Conservation (phyloP, 495 filamentous ascomycete genomes). For the Podospora conica region DNA sequence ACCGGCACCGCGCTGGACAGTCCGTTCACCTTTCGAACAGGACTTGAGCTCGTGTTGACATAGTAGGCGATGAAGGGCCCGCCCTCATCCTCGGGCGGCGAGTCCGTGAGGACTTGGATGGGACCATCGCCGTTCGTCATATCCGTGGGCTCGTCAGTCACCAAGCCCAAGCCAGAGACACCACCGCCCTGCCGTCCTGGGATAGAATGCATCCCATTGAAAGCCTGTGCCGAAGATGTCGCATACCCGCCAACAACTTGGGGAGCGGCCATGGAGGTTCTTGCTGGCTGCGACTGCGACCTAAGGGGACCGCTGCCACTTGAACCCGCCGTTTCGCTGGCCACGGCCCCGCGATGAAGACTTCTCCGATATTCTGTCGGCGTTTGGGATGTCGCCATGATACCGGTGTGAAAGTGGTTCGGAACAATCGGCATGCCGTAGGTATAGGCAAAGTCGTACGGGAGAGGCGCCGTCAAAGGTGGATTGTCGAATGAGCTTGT, state of each 20-base stretch:
- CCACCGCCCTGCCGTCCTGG: conserved; percentile 38
- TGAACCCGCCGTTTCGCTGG: conserved; percentile 32
- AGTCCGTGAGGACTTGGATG: conserved; percentile 27
- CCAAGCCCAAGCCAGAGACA: conserved; percentile 40
- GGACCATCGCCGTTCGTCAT: conserved; percentile 31
- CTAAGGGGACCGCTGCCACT: conserved; percentile 41
- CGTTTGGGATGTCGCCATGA: conserved; percentile 44
- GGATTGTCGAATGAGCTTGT: conserved; percentile 50
- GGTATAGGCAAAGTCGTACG: conserved; percentile 44
- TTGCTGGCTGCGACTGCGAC: conserved; percentile 53
- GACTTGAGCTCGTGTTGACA: conserved; percentile 32
- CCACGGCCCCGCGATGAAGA: conserved; percentile 40
- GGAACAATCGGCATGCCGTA: conserved; percentile 27
- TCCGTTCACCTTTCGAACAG: conserved; percentile 26
- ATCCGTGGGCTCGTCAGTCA: conserved; percentile 42
- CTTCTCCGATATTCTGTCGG: conserved; percentile 44
- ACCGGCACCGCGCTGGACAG: conserved; percentile 34
- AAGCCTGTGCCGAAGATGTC: conserved; percentile 20
- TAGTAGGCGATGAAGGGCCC: conserved; percentile 36
- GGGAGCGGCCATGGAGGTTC: conserved; percentile 29
- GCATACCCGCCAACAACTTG: conserved; percentile 17
- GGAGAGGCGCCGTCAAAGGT: conserved; percentile 45
- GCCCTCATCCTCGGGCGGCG: conserved; percentile 37
- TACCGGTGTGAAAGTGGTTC: conserved; percentile 22
- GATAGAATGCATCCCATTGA: conserved; percentile 26